These are phyloP conservation scores for Fusarium incarnatum DNA, from an alignment of 2,329 filamentous ascomycete species.

Conservation along the genomic window DNA sequence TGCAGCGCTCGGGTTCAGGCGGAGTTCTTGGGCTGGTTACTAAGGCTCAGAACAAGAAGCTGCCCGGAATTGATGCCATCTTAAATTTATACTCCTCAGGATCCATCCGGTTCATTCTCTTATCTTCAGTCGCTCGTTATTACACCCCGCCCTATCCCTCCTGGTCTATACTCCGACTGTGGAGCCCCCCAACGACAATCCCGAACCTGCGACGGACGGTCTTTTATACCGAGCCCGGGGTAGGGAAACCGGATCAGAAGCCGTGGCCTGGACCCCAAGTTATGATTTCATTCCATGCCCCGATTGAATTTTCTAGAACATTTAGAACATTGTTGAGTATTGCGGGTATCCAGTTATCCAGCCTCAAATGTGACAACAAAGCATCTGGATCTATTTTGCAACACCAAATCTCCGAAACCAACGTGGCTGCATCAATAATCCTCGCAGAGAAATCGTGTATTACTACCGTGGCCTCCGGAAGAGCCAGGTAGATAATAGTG, in stretches of 20 bases:
- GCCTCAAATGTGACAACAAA: constrained; percentile 20
- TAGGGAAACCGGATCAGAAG: constrained; percentile 32
- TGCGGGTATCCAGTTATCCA: constrained; percentile 1
- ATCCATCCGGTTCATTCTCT: constrained; percentile 41
- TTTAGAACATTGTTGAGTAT: constrained; percentile 1
- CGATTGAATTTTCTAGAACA: constrained; percentile 18
- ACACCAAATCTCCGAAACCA: neutral
- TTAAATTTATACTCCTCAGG: constrained; percentile 19
- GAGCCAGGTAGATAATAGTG: constrained; percentile 31
- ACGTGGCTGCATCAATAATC: neutral
- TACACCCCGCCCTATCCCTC: constrained; percentile 27
- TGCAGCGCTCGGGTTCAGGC: constrained; percentile 17
- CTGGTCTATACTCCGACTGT: constrained; percentile 32
- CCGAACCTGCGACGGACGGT: constrained; percentile 37
- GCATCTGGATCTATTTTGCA: constrained; percentile 1
- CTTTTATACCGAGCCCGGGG: constrained; percentile 35
- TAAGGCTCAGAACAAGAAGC: constrained; percentile 18
- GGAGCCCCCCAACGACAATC: constrained; percentile 33
- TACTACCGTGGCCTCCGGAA: constrained; percentile 23
- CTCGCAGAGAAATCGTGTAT: constrained; percentile 1
- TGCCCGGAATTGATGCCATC: neutral
- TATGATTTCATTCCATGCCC: constrained; percentile 33
- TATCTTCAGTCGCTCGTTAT: constrained; percentile 33
- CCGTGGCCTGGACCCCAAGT: constrained; percentile 24
- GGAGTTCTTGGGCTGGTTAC: constrained; percentile 8